These are phyloP conservation scores for Pythium oligandrum DNA, from an alignment of 352 stramenopile species.

Conservation along the genomic window DNA sequence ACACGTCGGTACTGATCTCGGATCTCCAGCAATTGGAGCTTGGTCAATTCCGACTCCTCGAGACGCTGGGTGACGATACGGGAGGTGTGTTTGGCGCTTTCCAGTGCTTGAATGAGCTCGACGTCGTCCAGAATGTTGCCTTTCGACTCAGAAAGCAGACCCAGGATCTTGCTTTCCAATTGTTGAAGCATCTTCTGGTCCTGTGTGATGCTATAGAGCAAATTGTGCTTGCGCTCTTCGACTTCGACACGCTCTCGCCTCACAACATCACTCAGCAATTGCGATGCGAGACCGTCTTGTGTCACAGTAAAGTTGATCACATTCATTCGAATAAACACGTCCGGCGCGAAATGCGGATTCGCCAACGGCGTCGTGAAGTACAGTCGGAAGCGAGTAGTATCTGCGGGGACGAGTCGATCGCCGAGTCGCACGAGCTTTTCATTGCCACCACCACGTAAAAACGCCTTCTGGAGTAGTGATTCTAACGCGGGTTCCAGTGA, in stretches of 20 bases:
- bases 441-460: conserved; percentile 4
- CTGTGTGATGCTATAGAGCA: conserved; percentile 85
- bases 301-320: conserved; percentile 94
- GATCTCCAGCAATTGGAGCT: conserved; percentile 53
- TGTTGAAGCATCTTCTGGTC: conserved; percentile 88
- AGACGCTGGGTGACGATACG: conserved; percentile 48
- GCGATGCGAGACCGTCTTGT: conserved; percentile 83
- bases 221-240: conserved; percentile 75
- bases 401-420: too few relatives aligned
- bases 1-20: conserved; percentile 56
- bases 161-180: conserved; percentile 90
- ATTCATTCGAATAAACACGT: conserved; percentile 91
- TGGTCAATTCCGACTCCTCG: conserved; percentile 52
- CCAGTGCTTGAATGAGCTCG: conserved; percentile 63
- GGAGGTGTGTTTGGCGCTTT: conserved; percentile 65
- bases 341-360: conserved; percentile 87
- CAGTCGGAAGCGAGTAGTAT: conserved; percentile 53
- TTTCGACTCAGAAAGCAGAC: conserved; percentile 77
- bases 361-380: conserved; percentile 92
- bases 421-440: background rate
- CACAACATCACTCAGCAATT: conserved; percentile 88
- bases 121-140: conserved; percentile 91
- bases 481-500: conserved; percentile 50
- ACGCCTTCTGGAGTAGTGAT: conserved; percentile 35
- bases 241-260: conserved; percentile 81